These are phyloP conservation scores for Millerago galiae DNA, from an alignment of 805 yeast species.

Conservation along the genomic window DNA sequence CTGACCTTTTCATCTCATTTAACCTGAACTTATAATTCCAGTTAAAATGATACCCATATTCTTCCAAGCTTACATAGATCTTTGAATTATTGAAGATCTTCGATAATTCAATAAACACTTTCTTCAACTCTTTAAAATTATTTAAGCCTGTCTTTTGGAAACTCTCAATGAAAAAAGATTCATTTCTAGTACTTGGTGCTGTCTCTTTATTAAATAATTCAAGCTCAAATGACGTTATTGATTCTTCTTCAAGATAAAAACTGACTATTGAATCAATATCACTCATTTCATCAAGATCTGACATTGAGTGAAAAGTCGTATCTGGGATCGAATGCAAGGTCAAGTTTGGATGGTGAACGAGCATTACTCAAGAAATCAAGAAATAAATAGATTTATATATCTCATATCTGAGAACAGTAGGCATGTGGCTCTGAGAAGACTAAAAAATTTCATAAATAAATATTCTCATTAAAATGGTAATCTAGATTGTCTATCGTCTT, in stretches of 20 bases:
- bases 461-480: conserved; percentile 15
- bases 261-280: conserved; percentile 2
- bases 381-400: too few relatives aligned
- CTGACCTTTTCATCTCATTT: background rate
- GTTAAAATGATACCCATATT: background rate
- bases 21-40: background rate
- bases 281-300: too few relatives aligned
- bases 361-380: background rate
- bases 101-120: background rate
- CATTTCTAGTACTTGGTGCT: background rate
- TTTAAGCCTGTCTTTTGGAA: too few relatives aligned
- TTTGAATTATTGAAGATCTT: background rate
- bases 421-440: too few relatives aligned
- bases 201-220: background rate
- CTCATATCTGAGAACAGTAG: too few relatives aligned
- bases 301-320: background rate
- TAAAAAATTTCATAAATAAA: background rate
- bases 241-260: conserved; percentile 2
- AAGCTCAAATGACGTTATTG: background rate
- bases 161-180: too few relatives aligned
- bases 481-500: conserved; percentile 17
- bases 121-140: background rate
- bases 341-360: background rate
- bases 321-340: too few relatives aligned
- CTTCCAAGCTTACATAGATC: background rate